Base-by-base conservation (phyloP, 78 protist species). In the Dictyostelium citrinum region DNA sequence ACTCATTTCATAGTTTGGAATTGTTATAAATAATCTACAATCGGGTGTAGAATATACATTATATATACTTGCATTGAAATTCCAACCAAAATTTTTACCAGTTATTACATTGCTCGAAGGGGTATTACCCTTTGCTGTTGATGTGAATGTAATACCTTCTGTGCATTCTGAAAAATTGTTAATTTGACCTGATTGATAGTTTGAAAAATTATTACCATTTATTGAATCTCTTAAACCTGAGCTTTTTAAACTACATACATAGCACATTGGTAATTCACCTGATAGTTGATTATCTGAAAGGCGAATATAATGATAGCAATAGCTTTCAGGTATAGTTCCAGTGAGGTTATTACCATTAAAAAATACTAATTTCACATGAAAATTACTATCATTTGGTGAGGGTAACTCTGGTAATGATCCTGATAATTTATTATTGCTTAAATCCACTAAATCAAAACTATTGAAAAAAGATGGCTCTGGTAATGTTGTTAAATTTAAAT, bases 41-140 rank as follows among this genome's bases (percentile, higher is more conserved):
- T 55, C 22, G 16, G 64, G 64, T 6, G 64, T 5, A 0, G 64
- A 55, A 20, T 0, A 16, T 16, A 55, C 20, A 55, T 55, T 4
- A 20, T 6, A 0, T 12, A 20, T 0, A 20, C 0, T 2, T 20
- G n/a, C 22, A 20, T 55, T 6, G n/a, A n/a, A n/a, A 16, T 5
- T 7, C 64, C 64, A 55, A 2, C 64, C 64, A 55, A 55, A 55
- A 4, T 55, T 55, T 20, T n/a, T 20, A 55, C 64, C 64, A 20
- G 5, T 20, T 0, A 55, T 9, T 20, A 5, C 0, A 4, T 2
- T 9, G 3, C 0, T 20, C 0, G 20, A 2, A 20, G 22, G 6
- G 0, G 9, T 5, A 20, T 55, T 55, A 12, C 11, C 64, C 5
- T 6, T 55, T 55, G 64, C 64, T 0, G 1, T 20, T 4, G 64